Evolutionary conservation across 306 rosid species (phyloP).

Genomic region (Crotalaria pallida): DNA sequence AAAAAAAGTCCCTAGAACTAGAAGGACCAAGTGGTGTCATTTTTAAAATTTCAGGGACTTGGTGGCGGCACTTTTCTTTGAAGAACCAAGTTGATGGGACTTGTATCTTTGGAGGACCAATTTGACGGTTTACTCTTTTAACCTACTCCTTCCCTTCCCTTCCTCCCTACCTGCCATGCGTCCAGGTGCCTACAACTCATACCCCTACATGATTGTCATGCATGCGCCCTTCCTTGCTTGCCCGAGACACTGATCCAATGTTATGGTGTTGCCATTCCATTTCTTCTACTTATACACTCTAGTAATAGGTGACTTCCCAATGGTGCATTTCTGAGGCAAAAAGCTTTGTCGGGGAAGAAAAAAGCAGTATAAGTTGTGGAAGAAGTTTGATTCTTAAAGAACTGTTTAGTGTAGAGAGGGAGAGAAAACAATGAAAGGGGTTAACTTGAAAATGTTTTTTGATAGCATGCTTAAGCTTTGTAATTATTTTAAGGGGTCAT

Average conservation of each 20-base stretch:
- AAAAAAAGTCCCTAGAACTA: too few relatives aligned
- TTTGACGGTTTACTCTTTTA: too few relatives aligned
- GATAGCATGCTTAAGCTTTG: background rate
- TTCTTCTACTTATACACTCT: background rate
- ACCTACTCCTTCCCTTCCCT: background rate
- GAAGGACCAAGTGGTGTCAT: too few relatives aligned
- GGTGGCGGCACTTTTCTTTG: too few relatives aligned
- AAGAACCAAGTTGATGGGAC: too few relatives aligned
- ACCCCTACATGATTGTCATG: background rate
- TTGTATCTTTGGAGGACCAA: too few relatives aligned
- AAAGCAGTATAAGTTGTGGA: background rate
- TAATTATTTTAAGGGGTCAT: conserved; percentile 8
- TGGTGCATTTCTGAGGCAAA: background rate
- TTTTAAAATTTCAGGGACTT: too few relatives aligned
- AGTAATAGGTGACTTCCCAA: background rate
- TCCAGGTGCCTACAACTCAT: background rate
- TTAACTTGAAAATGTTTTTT: background rate
- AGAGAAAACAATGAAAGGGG: background rate
- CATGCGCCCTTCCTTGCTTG: background rate
- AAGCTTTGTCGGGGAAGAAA: background rate
- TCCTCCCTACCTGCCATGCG: background rate
- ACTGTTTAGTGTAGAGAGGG: background rate
- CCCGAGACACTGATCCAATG: background rate
- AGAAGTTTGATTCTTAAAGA: background rate
- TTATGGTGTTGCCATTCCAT: too few relatives aligned